phyloP scores from a whole-genome alignment of 1,139 yeast genomes.

The Magnusiomyces suaveolens region DNA sequence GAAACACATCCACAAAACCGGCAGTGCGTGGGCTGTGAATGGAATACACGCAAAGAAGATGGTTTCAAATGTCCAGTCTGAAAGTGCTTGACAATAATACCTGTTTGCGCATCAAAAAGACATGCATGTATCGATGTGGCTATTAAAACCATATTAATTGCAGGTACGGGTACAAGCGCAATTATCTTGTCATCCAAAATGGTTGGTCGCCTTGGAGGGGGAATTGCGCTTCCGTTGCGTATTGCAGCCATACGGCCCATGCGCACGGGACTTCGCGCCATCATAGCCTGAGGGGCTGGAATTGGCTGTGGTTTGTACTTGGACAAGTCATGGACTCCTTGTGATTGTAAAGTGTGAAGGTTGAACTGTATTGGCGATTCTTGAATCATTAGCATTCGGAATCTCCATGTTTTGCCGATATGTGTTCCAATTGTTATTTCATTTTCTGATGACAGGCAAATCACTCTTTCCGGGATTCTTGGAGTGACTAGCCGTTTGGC shows the following conservation, averaged over 20 bases:
- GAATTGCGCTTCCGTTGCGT: background rate
- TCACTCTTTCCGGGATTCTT: constrained; percentile 61
- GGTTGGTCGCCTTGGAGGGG: constrained; percentile 7
- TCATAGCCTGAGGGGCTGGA: constrained; percentile 16
- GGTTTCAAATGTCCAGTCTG: constrained; percentile 55
- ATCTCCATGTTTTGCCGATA: constrained; percentile 58
- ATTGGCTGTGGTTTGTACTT: constrained; percentile 15
- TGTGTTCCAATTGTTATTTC: constrained; percentile 54
- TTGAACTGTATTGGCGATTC: constrained; percentile 24
- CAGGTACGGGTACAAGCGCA: constrained; percentile 24
- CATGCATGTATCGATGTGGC: constrained; percentile 23
- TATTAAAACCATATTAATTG: constrained; percentile 26
- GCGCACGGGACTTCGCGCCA: constrained; percentile 11
- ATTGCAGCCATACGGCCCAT: constrained; percentile 9
- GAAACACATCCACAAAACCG: constrained; percentile 87
- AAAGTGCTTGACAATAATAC: constrained; percentile 48
- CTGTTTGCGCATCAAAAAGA: constrained; percentile 68
- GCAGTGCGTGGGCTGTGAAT: constrained; percentile 80
- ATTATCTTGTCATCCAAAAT: constrained; percentile 16
- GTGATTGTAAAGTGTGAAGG: constrained; percentile 10
- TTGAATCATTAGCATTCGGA: constrained; percentile 42
- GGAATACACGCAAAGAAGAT: constrained; percentile 56
- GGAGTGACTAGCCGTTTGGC: constrained; percentile 57
- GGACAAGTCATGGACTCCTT: constrained; percentile 14
- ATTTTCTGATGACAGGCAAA: constrained; percentile 45